Conservation (phyloP, 495 filamentous ascomycete genomes). For the Lasiosphaeris hirsuta region DNA sequence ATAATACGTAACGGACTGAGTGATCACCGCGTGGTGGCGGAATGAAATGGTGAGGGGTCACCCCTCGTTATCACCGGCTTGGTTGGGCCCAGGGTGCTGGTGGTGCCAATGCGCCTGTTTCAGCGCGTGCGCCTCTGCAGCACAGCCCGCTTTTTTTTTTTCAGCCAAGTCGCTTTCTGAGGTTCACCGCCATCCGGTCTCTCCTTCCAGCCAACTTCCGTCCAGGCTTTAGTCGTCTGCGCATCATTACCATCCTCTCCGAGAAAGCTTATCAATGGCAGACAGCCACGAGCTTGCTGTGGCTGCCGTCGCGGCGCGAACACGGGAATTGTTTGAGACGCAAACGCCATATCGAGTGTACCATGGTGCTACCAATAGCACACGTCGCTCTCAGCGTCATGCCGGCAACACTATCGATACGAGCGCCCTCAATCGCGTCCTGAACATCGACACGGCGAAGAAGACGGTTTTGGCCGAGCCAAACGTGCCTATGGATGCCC, state of each 20-base stretch:
- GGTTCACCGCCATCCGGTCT: neutral
- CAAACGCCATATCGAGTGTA: slow-evolving; percentile 60
- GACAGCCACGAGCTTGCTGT: neutral
- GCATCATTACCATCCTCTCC: no score
- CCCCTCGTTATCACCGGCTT: no score
- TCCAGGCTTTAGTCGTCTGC: no score
- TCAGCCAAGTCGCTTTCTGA: neutral
- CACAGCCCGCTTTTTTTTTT: no score
- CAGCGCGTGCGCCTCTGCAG: no score
- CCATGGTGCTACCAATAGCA: slow-evolving; percentile 75
- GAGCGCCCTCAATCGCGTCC: slow-evolving; percentile 48
- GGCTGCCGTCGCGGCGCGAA: neutral
- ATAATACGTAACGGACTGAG: no score
- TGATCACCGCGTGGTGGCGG: no score
- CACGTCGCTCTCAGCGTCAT: slow-evolving; percentile 44
- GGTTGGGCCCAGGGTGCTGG: no score
- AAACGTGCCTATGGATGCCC: slow-evolving; percentile 61
- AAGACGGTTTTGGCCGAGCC: slow-evolving; percentile 57
- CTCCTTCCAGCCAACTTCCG: neutral
- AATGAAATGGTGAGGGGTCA: no score
- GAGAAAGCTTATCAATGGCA: no score
- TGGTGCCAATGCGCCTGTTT: no score
- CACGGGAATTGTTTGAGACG: neutral
- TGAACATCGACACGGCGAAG: slow-evolving; percentile 44
- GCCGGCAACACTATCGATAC: slow-evolving; percentile 54